A percentile compares a stretch with the other conserved stretches of the same genome.
Conservation (phyloP, 441 rosid species). For the Corymbia citriodora region DNA sequence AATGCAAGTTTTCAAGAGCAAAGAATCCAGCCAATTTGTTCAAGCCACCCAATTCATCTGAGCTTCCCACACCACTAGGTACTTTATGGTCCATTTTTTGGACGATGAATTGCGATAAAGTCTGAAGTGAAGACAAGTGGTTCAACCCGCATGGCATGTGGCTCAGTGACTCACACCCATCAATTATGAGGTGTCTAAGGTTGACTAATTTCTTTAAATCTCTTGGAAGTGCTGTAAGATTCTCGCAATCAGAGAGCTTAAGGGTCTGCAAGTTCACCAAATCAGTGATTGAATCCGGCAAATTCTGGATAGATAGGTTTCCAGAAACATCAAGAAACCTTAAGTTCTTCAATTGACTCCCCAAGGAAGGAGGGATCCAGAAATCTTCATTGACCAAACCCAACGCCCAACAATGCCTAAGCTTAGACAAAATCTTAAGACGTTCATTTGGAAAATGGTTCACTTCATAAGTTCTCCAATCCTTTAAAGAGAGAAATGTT, state of each 20-base stretch:
- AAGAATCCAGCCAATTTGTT: rapidly evolving
- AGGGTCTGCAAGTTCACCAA: neutral
- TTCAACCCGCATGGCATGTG: neutral
- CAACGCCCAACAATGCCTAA: rapidly evolving
- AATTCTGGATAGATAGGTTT: too few species aligned
- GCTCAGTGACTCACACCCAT: rapidly evolving
- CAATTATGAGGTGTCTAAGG: neutral
- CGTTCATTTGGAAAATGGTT: too few species aligned
- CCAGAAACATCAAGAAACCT: rapidly evolving
- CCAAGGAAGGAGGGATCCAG: rapidly evolving
- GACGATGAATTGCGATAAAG: rapidly evolving
- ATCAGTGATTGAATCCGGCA: neutral
- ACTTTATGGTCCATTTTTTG: neutral
- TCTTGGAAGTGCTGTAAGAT: neutral
- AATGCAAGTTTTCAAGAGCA: rapidly evolving
- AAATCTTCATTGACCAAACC: rapidly evolving
- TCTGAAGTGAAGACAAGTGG: neutral
- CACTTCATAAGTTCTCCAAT: too few species aligned
- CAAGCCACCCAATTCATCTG: neutral
- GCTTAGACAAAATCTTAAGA: neutral
- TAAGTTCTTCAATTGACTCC: too few species aligned
- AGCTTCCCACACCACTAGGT: neutral
- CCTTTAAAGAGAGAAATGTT: neutral
- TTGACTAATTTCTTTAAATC: too few species aligned
- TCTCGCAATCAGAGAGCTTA: rapidly evolving